Conservation (phyloP, 176 grass and related monocot genomes). For the Elaeis guineensis region DNA sequence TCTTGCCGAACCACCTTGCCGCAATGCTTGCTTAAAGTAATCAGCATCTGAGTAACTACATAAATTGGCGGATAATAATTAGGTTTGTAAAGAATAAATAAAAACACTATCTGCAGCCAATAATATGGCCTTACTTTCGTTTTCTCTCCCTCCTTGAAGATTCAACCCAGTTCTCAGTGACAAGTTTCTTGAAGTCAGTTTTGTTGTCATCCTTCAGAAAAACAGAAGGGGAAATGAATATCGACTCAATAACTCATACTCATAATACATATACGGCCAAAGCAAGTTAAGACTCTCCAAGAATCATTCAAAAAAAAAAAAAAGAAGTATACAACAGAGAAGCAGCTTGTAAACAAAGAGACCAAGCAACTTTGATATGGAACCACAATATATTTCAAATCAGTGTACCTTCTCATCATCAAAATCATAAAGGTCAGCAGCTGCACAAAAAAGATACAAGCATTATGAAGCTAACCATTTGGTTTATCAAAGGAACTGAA, state of each 20-base stretch:
- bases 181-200: slow-evolving; percentile 90
- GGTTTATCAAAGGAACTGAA: neutral
- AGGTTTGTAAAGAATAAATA: slow-evolving; percentile 1
- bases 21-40: slow-evolving; percentile 95
- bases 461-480: too few relatives aligned
- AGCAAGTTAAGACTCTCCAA: too few relatives aligned
- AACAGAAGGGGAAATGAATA: too few relatives aligned
- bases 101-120: neutral
- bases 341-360: too few relatives aligned
- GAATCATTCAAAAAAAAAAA: neutral
- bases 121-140: slow-evolving; percentile 50
- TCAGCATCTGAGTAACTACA: slow-evolving; percentile 90
- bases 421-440: slow-evolving; percentile 97
- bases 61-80: slow-evolving; percentile 2
- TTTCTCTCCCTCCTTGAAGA: slow-evolving; percentile 93
- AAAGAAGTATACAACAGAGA: too few relatives aligned
- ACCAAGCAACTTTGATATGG: too few relatives aligned
- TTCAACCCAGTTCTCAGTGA: slow-evolving; percentile 83
- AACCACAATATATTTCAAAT: too few relatives aligned
- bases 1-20: slow-evolving; percentile 79
- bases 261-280: too few relatives aligned
- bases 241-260: too few relatives aligned
- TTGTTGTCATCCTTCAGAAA: slow-evolving; percentile 80
- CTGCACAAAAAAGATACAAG: slow-evolving; percentile 34
- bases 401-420: slow-evolving; percentile 90